A percentile compares a stretch with the other conserved stretches of the same genome.
phyloP scores from a whole-genome alignment of 2,329 filamentous ascomycete species.

The Sclerotinia borealis region DNA sequence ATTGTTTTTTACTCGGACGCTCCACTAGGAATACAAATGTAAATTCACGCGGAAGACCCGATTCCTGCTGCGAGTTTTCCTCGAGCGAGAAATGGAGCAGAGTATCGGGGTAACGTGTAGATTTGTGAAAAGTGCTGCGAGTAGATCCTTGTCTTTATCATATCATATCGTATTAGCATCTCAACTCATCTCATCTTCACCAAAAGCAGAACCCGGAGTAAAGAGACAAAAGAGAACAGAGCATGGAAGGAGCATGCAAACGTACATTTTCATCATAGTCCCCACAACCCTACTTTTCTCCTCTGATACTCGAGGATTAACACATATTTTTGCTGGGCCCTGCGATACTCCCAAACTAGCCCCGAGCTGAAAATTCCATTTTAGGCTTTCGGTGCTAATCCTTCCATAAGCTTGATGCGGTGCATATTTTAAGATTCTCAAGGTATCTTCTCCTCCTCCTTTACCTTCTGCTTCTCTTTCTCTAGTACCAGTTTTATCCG shows the following conservation, averaged over 20 bases:
- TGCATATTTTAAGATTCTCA: constrained; percentile 42
- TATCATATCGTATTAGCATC: not conserved
- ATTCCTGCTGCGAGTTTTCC: constrained; percentile 42
- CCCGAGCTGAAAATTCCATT: constrained; percentile 25
- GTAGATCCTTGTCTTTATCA: constrained; percentile 7
- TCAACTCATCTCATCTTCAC: no score
- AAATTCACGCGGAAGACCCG: constrained; percentile 44
- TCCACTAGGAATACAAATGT: constrained; percentile 44
- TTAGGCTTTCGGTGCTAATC: constrained; percentile 19
- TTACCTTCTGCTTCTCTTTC: constrained; percentile 21
- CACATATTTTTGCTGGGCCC: constrained; percentile 28
- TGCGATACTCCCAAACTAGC: constrained; percentile 40
- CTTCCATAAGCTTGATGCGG: constrained; percentile 41
- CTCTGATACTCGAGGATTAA: constrained; percentile 16
- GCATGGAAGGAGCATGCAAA: not conserved
- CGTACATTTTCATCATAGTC: constrained; percentile 27
- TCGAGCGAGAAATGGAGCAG: constrained; percentile 45
- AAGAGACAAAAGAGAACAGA: not conserved
- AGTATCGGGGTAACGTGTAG: constrained; percentile 15
- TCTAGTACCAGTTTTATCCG: constrained; percentile 30
- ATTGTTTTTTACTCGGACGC: constrained; percentile 10
- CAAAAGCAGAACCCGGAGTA: not conserved
- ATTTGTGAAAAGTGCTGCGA: constrained; percentile 1
- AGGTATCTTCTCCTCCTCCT: not conserved
- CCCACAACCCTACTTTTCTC: constrained; percentile 22